Evolutionary conservation across 768 basidiomycete genomes (phyloP).

Genomic region (Fistulinella prunicolor): DNA sequence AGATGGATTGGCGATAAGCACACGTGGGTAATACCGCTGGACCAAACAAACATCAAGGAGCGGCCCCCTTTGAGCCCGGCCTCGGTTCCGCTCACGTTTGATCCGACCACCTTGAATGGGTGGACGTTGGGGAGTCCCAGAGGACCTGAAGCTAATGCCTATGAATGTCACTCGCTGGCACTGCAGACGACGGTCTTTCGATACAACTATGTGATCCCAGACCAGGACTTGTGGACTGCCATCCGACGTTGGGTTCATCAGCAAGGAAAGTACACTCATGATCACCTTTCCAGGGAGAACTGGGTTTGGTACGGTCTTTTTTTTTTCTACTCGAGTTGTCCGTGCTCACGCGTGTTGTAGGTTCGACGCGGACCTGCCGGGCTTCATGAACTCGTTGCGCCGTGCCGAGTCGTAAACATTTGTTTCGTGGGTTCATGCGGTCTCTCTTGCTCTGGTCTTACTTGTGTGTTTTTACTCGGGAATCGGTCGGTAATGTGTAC

Average conservation of each 20-base stretch:
- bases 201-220: constrained; percentile 23
- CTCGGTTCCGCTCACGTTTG: constrained; percentile 16
- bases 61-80: constrained; percentile 11
- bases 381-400: too few relatives aligned
- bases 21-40: constrained; percentile 32
- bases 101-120: constrained; percentile 18
- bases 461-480: too few relatives aligned
- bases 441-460: too few relatives aligned
- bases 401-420: too few relatives aligned
- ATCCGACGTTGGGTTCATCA: constrained; percentile 8
- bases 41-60: constrained; percentile 13
- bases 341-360: constrained; percentile 1
- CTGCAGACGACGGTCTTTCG: constrained; percentile 23
- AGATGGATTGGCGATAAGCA: constrained; percentile 33
- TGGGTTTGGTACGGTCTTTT: constrained; percentile 26
- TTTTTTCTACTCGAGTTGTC: too few relatives aligned
- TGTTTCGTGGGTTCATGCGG: too few relatives aligned
- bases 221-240: not conserved
- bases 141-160: fast-evolving
- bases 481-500: too few relatives aligned
- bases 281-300: not conserved
- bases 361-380: constrained; percentile 23
- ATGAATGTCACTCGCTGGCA: not conserved
- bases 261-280: constrained; percentile 7
- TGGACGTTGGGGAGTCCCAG: constrained; percentile 3